Conservation (phyloP, 495 filamentous ascomycete species). For the Apodospora peruviana region DNA sequence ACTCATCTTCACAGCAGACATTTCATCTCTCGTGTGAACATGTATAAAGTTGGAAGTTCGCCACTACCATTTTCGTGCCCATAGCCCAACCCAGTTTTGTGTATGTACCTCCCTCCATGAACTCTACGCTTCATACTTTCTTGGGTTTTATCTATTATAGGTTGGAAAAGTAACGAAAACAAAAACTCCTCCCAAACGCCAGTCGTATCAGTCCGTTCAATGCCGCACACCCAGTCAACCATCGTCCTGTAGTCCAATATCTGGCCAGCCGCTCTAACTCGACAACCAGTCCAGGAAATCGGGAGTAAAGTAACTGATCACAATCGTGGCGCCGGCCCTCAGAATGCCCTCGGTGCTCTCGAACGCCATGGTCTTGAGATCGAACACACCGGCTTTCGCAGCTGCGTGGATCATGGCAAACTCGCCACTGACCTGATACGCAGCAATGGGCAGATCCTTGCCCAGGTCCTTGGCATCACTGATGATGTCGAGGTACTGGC, state of each 20-base stretch:
- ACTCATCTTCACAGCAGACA: no score
- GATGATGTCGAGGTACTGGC: constrained; percentile 92
- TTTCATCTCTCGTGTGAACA: no score
- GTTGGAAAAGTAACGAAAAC: no score
- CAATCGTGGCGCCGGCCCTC: constrained; percentile 83
- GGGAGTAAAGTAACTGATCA: constrained; percentile 91
- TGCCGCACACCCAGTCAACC: no score
- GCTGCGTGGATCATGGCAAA: constrained; percentile 97
- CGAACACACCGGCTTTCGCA: constrained; percentile 96
- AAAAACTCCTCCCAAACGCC: no score
- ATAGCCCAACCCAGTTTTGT: no score
- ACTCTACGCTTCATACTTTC: no score
- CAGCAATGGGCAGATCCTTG: constrained; percentile 81
- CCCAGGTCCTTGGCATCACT: constrained; percentile 92
- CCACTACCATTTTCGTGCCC: no score
- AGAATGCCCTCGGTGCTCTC: constrained; percentile 90
- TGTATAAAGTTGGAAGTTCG: no score
- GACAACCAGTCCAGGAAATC: constrained; percentile 85
- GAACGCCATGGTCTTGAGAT: constrained; percentile 90
- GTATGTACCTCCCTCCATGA: no score
- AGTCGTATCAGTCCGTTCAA: no score
- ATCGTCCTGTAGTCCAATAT: constrained; percentile 3
- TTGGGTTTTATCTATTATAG: no score
- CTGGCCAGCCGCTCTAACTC: constrained; percentile 17
- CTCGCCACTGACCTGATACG: constrained; percentile 95